Conservation (phyloP, 2,329 filamentous ascomycete genomes). For the Cladosporium sp. region DNA sequence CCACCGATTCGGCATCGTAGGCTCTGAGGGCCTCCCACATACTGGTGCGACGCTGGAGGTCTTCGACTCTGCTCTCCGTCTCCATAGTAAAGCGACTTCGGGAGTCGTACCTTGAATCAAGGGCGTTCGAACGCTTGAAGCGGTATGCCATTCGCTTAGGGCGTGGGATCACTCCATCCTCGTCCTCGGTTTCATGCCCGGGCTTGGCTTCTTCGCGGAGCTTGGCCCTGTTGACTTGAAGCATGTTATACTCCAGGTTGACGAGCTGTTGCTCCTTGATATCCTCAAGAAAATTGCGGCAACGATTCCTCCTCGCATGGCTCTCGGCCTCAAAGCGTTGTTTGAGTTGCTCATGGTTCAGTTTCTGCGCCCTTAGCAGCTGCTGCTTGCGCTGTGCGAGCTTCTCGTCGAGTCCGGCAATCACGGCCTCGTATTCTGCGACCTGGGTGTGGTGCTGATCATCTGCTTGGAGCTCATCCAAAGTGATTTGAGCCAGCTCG, state of each 20-base stretch:
- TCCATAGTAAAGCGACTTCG: conserved; percentile 25
- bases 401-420: conserved; percentile 46
- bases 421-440: conserved; percentile 48
- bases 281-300: conserved; percentile 28
- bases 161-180: conserved; percentile 41
- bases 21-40: conserved; percentile 63
- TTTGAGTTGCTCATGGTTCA: conserved; percentile 33
- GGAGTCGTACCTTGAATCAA: conserved; percentile 25
- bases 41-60: conserved; percentile 57
- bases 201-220: conserved; percentile 46
- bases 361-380: conserved; percentile 32
- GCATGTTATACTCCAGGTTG: conserved; percentile 25
- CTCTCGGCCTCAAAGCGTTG: conserved; percentile 32
- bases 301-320: conserved; percentile 30
- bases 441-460: conserved; percentile 48
- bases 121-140: conserved; percentile 17
- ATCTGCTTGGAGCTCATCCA: conserved; percentile 53
- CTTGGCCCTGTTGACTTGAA: conserved; percentile 21
- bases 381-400: conserved; percentile 36
- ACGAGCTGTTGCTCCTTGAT: conserved; percentile 24
- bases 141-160: conserved; percentile 42
- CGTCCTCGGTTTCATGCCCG: conserved; percentile 39
- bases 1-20: conserved; percentile 12
- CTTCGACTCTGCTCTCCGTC: conserved; percentile 17
- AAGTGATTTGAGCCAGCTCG: conserved; percentile 56